Percentiles rank a stretch among this genome's conserved stretches.
phyloP scores from a whole-genome alignment of 148 eudicot species.

The Chenopodium formosanum region DNA sequence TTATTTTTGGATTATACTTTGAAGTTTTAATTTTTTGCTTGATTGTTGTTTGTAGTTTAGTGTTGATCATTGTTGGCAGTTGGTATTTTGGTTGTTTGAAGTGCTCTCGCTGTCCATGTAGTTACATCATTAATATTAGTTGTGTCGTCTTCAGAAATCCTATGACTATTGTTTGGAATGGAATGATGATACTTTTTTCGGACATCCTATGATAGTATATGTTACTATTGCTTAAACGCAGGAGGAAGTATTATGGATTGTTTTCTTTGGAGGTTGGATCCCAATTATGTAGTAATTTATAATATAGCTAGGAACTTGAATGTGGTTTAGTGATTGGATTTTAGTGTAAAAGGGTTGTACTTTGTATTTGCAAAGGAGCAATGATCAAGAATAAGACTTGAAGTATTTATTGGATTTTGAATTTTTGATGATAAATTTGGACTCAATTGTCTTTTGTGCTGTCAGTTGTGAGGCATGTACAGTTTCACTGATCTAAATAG shows the following conservation, averaged over 20 bases:
- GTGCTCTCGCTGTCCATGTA: neutral
- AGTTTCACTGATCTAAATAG: neutral
- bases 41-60: neutral
- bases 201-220: neutral
- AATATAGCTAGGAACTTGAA: neutral
- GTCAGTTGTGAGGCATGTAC: neutral
- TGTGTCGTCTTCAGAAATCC: no score
- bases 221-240: neutral
- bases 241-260: neutral
- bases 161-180: neutral
- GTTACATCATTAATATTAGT: neutral
- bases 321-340: neutral
- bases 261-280: neutral
- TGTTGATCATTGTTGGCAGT: neutral
- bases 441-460: neutral
- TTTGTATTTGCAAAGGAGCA: neutral
- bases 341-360: neutral
- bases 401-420: neutral
- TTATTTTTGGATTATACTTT: neutral
- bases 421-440: neutral
- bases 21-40: neutral
- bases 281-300: neutral
- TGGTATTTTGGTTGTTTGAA: neutral
- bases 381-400: neutral
- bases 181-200: neutral